A percentile compares a stretch with the other conserved stretches of the same genome.
Conservation (phyloP, 1,139 yeast species). For the Pneumocystis sp. region DNA sequence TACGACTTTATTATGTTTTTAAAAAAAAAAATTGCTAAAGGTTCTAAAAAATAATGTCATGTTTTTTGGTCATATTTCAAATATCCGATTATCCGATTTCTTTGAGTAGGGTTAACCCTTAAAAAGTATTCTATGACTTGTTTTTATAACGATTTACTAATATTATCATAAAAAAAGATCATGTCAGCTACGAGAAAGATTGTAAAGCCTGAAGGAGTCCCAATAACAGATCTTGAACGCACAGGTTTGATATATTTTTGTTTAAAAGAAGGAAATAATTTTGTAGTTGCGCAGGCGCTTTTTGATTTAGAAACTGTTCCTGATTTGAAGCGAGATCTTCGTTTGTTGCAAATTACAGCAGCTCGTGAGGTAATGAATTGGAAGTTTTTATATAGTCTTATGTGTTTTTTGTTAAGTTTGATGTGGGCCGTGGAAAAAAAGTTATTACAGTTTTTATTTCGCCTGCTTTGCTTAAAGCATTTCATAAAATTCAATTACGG, state of each 20-base stretch:
- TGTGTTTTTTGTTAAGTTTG: constrained; percentile 34
- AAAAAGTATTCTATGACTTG: not conserved
- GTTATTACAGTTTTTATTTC: constrained; percentile 97
- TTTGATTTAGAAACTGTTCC: constrained; percentile 91
- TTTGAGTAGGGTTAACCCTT: not conserved
- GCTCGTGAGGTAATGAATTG: constrained; percentile 60
- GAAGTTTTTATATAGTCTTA: not conserved
- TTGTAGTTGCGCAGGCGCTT: constrained; percentile 85
- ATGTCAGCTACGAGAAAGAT: constrained; percentile 97
- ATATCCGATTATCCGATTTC: not conserved
- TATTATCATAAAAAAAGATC: constrained; percentile 19
- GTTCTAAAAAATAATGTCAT: too few species aligned
- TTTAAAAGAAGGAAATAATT: not conserved
- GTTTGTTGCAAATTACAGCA: constrained; percentile 97
- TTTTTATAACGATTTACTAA: not conserved
- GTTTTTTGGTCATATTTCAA: not conserved
- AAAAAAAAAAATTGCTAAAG: too few species aligned
- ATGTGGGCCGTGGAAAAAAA: constrained; percentile 97
- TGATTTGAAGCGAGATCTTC: constrained; percentile 93
- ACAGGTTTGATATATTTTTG: constrained; percentile 28
- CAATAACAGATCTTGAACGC: constrained; percentile 94
- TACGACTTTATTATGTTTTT: too few species aligned
- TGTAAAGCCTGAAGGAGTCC: constrained; percentile 32
- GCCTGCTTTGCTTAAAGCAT: constrained; percentile 80
- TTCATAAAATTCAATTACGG: constrained; percentile 85